Evolutionary conservation across 2,329 filamentous ascomycete species (phyloP).

Genomic region (Paracoccidioides brasiliensis): DNA sequence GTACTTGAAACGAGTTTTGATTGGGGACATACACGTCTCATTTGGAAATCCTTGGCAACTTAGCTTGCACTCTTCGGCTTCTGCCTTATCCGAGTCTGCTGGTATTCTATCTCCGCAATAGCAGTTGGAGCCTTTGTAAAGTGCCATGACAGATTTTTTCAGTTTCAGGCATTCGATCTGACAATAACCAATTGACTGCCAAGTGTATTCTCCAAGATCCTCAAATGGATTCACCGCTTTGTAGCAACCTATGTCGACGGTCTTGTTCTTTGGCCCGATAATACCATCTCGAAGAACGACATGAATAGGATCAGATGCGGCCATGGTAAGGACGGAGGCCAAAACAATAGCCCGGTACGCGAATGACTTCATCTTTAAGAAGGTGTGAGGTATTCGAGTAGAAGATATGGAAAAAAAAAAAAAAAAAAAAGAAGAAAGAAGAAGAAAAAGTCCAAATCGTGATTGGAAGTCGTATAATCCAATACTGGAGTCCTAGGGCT

Average conservation of each 20-base stretch:
- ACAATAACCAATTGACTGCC: constrained; percentile 44
- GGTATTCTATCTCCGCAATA: constrained; percentile 63
- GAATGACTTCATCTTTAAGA: constrained; percentile 18
- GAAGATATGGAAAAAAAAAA: neutral
- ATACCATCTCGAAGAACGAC: neutral
- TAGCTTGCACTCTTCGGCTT: constrained; percentile 49
- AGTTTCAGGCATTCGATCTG: constrained; percentile 37
- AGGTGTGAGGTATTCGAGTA: neutral
- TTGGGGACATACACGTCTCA: constrained; percentile 48
- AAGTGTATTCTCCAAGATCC: constrained; percentile 37
- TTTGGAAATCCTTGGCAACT: constrained; percentile 50
- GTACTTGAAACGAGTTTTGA: constrained; percentile 3
- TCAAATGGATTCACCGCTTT: constrained; percentile 33
- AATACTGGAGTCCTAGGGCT: neutral
- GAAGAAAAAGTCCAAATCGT: neutral
- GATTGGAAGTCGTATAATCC: neutral
- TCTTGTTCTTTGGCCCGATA: neutral
- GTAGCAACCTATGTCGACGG: constrained; percentile 39
- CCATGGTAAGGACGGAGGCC: constrained; percentile 15
- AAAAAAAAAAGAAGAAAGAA: neutral
- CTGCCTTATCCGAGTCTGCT: constrained; percentile 39
- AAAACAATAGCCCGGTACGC: constrained; percentile 16
- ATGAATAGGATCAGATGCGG: constrained; percentile 12
- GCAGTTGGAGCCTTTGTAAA: constrained; percentile 51
- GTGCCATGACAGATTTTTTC: constrained; percentile 47